Evolutionary conservation across 208 protist genomes (phyloP).

Genomic region (Balamuthia mandrillaris): DNA sequence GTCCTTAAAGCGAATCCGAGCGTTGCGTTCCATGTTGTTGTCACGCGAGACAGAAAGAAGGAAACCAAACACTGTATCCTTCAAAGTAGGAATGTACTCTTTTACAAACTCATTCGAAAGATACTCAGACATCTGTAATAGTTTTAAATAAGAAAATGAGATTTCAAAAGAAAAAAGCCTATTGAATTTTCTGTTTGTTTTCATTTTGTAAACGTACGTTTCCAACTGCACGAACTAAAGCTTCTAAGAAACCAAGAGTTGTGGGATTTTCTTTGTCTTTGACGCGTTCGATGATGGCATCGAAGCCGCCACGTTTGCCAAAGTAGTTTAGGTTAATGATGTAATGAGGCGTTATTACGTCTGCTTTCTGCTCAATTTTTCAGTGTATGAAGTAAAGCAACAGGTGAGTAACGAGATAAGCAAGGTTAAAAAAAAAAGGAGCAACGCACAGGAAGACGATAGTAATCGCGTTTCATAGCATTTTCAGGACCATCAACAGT

Average conservation of each 20-base stretch:
- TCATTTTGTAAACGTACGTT: background rate
- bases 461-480: too few relatives aligned
- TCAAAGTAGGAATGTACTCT: slow-evolving; percentile 4
- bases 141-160: background rate
- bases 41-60: too few relatives aligned
- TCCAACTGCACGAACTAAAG: background rate
- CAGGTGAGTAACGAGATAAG: too few relatives aligned
- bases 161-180: background rate
- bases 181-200: background rate
- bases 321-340: slow-evolving; percentile 43
- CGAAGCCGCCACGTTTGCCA: slow-evolving; percentile 33
- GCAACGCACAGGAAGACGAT: too few relatives aligned
- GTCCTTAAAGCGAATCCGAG: slow-evolving; percentile 30
- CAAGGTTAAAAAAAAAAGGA: too few relatives aligned
- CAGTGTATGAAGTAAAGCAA: too few relatives aligned
- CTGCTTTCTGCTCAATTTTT: slow-evolving; percentile 39
- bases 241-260: background rate
- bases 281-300: slow-evolving; percentile 27
- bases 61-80: slow-evolving; percentile 5
- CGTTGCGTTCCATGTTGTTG: slow-evolving; percentile 17
- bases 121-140: slow-evolving; percentile 9
- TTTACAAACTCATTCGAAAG: slow-evolving; percentile 14
- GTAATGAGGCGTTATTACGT: background rate
- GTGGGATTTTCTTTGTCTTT: slow-evolving; percentile 4
- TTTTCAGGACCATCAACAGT: too few relatives aligned